phyloP scores from a whole-genome alignment of 2,329 filamentous ascomycete species.

The Verruconis gallopava region DNA sequence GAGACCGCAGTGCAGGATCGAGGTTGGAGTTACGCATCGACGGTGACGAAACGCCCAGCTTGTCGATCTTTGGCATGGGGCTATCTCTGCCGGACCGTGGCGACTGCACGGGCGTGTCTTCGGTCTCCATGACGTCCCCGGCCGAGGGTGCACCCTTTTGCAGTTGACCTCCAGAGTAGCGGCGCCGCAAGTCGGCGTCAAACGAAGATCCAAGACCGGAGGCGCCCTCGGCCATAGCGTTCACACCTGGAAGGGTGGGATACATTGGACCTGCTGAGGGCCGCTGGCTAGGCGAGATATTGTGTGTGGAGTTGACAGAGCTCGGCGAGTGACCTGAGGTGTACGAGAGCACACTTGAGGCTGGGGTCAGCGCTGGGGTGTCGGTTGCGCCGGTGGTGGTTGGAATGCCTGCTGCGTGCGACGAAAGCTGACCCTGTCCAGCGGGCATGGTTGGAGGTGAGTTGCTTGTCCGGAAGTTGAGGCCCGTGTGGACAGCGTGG shows the following conservation, averaged over 20 bases:
- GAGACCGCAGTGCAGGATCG: constrained; percentile 26
- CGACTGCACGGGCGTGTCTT: constrained; percentile 24
- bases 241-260: constrained; percentile 60
- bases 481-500: constrained; percentile 46
- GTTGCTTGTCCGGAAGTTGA: constrained; percentile 43
- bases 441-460: constrained; percentile 31
- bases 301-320: constrained; percentile 47
- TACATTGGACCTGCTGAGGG: constrained; percentile 49
- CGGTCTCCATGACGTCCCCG: constrained; percentile 27
- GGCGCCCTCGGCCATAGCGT: constrained; percentile 46
- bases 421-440: constrained; percentile 19
- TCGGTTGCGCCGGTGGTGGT: constrained; percentile 34
- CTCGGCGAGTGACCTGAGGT: constrained; percentile 66
- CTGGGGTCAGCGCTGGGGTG: constrained; percentile 65
- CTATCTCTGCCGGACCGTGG: constrained; percentile 12
- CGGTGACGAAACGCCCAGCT: constrained; percentile 25
- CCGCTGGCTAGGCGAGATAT: constrained; percentile 53
- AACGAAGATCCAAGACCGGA: constrained; percentile 56
- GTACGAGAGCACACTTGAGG: constrained; percentile 64
- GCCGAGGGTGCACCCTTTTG: constrained; percentile 30
- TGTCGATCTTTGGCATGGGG: constrained; percentile 7
- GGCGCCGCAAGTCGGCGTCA: constrained; percentile 46
- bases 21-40: constrained; percentile 17
- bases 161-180: constrained; percentile 48
- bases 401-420: constrained; percentile 42